Percentiles rank a stretch among this genome's conserved stretches.
Conservation (phyloP, 2,329 filamentous ascomycete species). For the Penicillium crustosum region DNA sequence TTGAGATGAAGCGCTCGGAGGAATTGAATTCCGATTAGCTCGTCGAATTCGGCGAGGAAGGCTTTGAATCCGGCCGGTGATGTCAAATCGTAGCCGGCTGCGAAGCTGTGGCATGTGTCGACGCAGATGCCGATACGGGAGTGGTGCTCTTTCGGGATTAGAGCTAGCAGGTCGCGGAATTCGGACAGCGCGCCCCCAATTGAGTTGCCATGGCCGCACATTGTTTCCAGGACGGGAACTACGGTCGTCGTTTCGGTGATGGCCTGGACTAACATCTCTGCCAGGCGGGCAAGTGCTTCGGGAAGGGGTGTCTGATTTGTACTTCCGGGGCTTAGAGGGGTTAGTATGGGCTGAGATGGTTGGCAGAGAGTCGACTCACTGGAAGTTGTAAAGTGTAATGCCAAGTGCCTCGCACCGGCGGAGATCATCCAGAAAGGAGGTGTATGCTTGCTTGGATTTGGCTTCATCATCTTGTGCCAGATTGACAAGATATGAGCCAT, state of each 20-base stretch:
- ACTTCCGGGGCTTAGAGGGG: constrained; percentile 64
- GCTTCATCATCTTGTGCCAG: constrained; percentile 77
- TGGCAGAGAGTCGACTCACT: constrained; percentile 45
- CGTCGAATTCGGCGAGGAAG: constrained; percentile 75
- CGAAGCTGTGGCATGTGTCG: constrained; percentile 95
- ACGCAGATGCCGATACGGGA: constrained; percentile 86
- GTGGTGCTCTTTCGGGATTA: constrained; percentile 71
- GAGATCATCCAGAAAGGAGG: constrained; percentile 83
- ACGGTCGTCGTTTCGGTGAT: constrained; percentile 75
- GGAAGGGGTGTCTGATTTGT: constrained; percentile 66
- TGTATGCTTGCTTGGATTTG: constrained; percentile 84
- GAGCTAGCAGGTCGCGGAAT: constrained; percentile 76
- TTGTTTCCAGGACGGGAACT: constrained; percentile 87
- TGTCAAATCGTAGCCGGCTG: constrained; percentile 86
- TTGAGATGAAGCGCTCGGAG: constrained; percentile 88
- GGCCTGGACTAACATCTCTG: constrained; percentile 76
- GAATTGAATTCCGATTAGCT: constrained; percentile 73
- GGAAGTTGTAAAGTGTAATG: constrained; percentile 95
- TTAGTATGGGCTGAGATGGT: neutral
- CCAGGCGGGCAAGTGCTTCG: constrained; percentile 75
- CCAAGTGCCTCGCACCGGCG: constrained; percentile 79
- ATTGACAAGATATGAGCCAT: constrained; percentile 96
- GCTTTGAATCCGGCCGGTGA: constrained; percentile 69
- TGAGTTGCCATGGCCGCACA: constrained; percentile 87
- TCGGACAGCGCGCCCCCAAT: constrained; percentile 85